phyloP scores from a whole-genome alignment of 2,329 filamentous ascomycete species.

The Aureobasidium zeae region DNA sequence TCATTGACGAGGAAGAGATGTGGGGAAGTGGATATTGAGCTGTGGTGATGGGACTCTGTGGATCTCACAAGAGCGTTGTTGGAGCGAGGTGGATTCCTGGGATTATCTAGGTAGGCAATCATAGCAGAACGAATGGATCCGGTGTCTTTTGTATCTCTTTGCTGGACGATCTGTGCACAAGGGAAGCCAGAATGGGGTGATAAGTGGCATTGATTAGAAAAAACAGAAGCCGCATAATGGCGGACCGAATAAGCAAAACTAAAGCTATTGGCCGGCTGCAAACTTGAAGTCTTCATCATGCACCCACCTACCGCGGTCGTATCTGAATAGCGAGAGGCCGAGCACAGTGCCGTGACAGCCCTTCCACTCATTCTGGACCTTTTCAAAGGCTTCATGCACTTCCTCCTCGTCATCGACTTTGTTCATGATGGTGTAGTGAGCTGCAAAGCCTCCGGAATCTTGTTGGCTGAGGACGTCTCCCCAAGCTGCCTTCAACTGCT shows the following conservation, averaged over 20 bases:
- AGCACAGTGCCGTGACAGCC: constrained; percentile 28
- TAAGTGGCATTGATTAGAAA: too few relatives aligned
- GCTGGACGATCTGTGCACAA: too few relatives aligned
- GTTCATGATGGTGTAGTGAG: constrained; percentile 41
- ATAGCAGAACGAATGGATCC: too few relatives aligned
- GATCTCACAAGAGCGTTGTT: constrained; percentile 12
- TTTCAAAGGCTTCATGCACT: constrained; percentile 30
- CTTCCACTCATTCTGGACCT: constrained; percentile 28
- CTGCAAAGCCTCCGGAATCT: constrained; percentile 32
- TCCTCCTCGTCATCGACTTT: constrained; percentile 35
- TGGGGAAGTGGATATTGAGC: constrained; percentile 38
- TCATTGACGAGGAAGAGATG: constrained; percentile 53
- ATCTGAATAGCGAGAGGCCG: constrained; percentile 36
- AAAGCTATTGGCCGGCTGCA: neutral
- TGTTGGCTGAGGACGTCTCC: constrained; percentile 33
- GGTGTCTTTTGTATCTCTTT: neutral
- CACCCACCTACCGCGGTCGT: constrained; percentile 35
- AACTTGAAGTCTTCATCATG: constrained; percentile 32
- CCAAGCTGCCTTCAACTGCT: constrained; percentile 30
- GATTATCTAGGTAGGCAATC: too few relatives aligned
- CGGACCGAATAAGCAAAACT: too few relatives aligned
- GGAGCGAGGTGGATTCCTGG: constrained; percentile 11
- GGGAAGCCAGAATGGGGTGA: too few relatives aligned
- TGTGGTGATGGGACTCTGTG: constrained; percentile 4
- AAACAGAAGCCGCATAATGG: neutral